These are phyloP conservation scores for Castanea sativa DNA, from an alignment of 306 rosid genomes.

Conservation along the genomic window DNA sequence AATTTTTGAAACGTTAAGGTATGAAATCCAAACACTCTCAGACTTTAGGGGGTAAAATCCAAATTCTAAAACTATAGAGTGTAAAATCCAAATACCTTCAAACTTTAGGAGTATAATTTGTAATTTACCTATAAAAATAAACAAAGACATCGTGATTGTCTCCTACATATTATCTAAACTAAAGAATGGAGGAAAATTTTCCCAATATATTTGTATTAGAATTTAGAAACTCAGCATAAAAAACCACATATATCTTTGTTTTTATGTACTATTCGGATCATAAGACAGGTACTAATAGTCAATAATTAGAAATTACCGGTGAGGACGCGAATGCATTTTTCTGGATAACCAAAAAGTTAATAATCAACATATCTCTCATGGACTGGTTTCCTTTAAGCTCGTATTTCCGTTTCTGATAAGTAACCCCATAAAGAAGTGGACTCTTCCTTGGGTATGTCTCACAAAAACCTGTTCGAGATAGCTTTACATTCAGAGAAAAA, in stretches of 20 bases:
- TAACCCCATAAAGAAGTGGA: conserved; percentile 77
- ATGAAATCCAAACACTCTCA: too few relatives aligned
- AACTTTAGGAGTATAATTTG: too few relatives aligned
- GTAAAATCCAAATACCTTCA: too few relatives aligned
- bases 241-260: not conserved
- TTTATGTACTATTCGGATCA: not conserved
- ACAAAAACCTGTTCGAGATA: not conserved
- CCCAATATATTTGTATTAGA: too few relatives aligned
- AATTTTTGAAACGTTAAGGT: too few relatives aligned
- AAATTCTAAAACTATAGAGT: too few relatives aligned
- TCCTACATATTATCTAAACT: too few relatives aligned
- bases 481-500: not conserved
- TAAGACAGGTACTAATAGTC: not conserved
- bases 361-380: conserved; percentile 53
- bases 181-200: too few relatives aligned
- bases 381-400: conserved; percentile 54
- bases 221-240: too few relatives aligned
- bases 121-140: too few relatives aligned
- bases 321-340: conserved; percentile 48
- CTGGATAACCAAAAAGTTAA: conserved; percentile 35
- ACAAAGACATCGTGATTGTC: too few relatives aligned
- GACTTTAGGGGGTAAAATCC: too few relatives aligned
- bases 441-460: conserved; percentile 37
- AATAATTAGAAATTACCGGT: conserved; percentile 43
- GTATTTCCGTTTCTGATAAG: conserved; percentile 45